Base-by-base conservation (phyloP, 768 basidiomycete genomes). In the Mrakia hoshinonis region DNA sequence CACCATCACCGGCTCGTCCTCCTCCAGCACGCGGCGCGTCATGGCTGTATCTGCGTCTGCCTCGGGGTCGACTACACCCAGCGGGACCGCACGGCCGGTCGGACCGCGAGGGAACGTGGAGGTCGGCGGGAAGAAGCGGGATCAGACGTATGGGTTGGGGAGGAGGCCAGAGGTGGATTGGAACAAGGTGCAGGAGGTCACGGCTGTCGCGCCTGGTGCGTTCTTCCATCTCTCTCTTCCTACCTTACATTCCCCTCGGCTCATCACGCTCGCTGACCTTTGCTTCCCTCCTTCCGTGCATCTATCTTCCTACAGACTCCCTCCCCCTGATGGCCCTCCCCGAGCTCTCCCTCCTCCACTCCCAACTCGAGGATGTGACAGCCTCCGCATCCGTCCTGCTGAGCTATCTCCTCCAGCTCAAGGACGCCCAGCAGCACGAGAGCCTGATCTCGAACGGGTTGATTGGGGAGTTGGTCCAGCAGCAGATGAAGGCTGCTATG, bases 91-190 rank as follows among this genome's bases (percentile, higher is more conserved):
- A 4, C 5, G 24, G 54, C 72, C 74, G 13, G 63, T 69, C 24
- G 74, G 68, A 46, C 69, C 70, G 9, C 26, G 54, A n/a, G 7
- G 34, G 52, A 29, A 72, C 62, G 60, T 73, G 43, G 69, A 74
- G 24, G 22, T 72, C 29, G 46, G 55, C 9, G 47, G 69, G 39
- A 64, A 69, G 24, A 60, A 61, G 51, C 67, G 43, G 54, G 67
- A 36, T 36, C 73, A 69, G 47, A 75, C 72, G 66, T 77, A 85
- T 51, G 83, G 83, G 43, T 84, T 95, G 70, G 93, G 93, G 4
- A 85, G 86, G 9, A 87, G 86, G 75, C 93, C 93, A 36, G 85
- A 85, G 60, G 80, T 95, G 3, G 87, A 95, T 76, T 80, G 83
- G 68, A 81, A 79, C 60, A 88, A 83, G 75, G 87, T 92, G 63